These are phyloP conservation scores for Neurospora tetrasperma DNA, from an alignment of 495 filamentous ascomycete genomes.

Conservation along the genomic window DNA sequence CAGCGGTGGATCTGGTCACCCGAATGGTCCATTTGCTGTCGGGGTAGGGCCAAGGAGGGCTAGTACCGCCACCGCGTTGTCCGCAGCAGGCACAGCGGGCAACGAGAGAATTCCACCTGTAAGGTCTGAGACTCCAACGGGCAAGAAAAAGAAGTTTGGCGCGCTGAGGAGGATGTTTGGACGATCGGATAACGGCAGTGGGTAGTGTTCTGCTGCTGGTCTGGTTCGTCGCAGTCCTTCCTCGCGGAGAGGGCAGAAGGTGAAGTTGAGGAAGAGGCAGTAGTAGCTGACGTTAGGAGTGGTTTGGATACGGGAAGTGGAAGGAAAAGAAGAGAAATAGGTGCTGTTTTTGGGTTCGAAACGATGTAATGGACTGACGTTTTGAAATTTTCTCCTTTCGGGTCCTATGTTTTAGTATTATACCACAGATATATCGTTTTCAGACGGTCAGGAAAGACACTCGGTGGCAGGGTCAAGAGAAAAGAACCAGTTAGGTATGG, in stretches of 20 bases:
- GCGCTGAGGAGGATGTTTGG: constrained; percentile 46
- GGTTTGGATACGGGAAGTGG: neutral
- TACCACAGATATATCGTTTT: neutral
- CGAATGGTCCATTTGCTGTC: constrained; percentile 1
- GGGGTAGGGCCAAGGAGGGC: constrained; percentile 8
- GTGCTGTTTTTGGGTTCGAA: neutral
- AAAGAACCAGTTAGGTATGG: neutral
- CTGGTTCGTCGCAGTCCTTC: neutral
- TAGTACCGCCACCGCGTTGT: constrained; percentile 3
- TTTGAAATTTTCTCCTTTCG: neutral
- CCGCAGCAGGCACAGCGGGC: constrained; percentile 4
- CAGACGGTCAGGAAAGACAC: neutral
- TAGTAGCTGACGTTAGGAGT: neutral
- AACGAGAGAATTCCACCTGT: constrained; percentile 12
- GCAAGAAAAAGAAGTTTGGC: constrained; percentile 53
- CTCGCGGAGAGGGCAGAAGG: neutral
- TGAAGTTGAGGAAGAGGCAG: neutral
- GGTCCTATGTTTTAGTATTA: neutral
- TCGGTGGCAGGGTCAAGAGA: neutral
- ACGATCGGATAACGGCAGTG: constrained; percentile 19
- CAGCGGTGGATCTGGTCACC: constrained; percentile 5
- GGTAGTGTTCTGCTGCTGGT: neutral
- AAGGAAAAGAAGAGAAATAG: neutral
- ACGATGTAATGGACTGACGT: neutral
- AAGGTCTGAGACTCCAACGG: constrained; percentile 18